Evolutionary conservation across 495 filamentous ascomycete species (phyloP), one percentile per base, ranked within the genome.

Genomic region (Tetracladium setigerum): DNA sequence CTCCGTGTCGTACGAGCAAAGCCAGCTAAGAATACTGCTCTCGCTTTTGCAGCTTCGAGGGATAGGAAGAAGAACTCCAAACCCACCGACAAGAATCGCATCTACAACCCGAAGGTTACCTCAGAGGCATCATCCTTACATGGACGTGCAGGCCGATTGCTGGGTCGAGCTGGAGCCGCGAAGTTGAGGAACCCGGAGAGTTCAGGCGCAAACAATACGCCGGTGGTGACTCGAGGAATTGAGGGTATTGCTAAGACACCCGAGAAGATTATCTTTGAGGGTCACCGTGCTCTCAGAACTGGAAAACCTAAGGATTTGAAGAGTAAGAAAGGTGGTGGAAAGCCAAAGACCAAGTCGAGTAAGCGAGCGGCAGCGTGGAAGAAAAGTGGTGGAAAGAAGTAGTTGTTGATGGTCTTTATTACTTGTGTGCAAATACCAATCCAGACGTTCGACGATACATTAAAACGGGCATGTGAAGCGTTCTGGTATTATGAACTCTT

Each of bases 1-100:
- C 72, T 99, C 10, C 83, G 94, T 30, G 91, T 99, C 41, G 79
- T 74, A 4, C 82, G 91, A 11, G 92, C 91, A 44, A 89, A 87
- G 57, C 81, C 82, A 39, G 67, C 82, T 33, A 78, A 80, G 53
- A 85, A 89, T 61, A 92, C 83, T 17, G 67, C 72, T 49, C 49
- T 49, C 58, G 52, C 53, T 41, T 50, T 43, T 44, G 32, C 51
- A 45, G 9, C 38, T 13, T 41, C 39, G 4, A 16, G 38, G 30
- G 16, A 19, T 30, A 50, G 60, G 52, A 46, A 27, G 3, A 27
- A 27, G 7, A 27, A 27, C n/a, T 51, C 44, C 48, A 46, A 43
- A 5, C 46, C 30, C 44, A 57, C 60, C 30, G 58, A 57, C 19
- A 71, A 67, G 41, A 57, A 53, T 18, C 70, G 62, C 12, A 62